Evolutionary conservation across 768 basidiomycete species (phyloP), one percentile per base, ranked within the genome.

Genomic region (Saitozyma sp.): DNA sequence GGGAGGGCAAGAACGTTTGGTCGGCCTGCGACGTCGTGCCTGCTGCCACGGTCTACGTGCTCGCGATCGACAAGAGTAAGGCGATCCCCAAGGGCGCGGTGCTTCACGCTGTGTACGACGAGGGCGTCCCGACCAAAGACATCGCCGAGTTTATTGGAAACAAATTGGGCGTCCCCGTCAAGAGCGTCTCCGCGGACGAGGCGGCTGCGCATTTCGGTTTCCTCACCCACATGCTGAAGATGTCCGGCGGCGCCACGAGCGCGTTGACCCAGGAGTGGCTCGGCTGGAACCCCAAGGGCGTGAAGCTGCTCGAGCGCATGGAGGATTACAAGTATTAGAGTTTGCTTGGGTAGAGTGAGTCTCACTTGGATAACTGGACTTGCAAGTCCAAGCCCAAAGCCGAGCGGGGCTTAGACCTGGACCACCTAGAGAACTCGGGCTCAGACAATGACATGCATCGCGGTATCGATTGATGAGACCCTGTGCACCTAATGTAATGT

Each of bases 271-370:
- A 56, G 54, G 51, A 65, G 52, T 11, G n/a, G 13, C 50, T 69
- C 0, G 75, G 70, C 4, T 74, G 72, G 72, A 20, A 58, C 49
- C 58, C 68, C 9, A 57, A 61, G 48, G 61, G 61, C n/a, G 43
- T 59, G 20, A 56, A 58, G 7, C 53, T 71, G n/a, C 40, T 68
- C 9, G 45, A 71, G 58, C 64, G 68, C 51, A 43, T 68, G 52
- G 48, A 65, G 46, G 43, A 58, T 3, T 60, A 60, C 54, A 54
- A 38, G 16, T 61, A 61, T n/a, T 53, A 54, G 52, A 38, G 20
- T 29, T 41, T 41, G 29, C 41, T 6, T 48, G 46, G 29, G 5
- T 29, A 29, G 29, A 5, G 29, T 29, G 29, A 29, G 29, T 29
- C 2, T 29, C 29, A 29, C 29, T 29, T 5, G 29, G 29, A 29